Conservation (phyloP, 768 basidiomycete species). For the Leccinum rimulosum region DNA sequence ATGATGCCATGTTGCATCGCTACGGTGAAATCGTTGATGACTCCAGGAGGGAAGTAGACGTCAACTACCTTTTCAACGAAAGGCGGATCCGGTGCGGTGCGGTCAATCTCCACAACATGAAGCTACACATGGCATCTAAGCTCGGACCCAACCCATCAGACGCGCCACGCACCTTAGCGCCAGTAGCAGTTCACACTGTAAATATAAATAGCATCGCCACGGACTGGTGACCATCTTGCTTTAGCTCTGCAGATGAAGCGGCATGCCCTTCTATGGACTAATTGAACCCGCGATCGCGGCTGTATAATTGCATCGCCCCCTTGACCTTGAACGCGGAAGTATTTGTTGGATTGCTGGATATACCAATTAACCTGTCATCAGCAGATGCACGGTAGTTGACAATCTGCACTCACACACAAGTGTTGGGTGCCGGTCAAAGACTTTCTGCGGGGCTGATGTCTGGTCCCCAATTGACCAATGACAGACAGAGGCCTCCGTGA, state of each 20-base stretch:
- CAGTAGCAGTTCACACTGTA: conserved; percentile 92
- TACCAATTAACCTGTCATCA: conserved; percentile 97
- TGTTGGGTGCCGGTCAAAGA: conserved; percentile 96
- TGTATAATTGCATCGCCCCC: conserved; percentile 97
- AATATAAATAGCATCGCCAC: conserved; percentile 93
- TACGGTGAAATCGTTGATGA: conserved; percentile 97
- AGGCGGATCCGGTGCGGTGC: conserved; percentile 85
- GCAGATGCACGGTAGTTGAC: conserved; percentile 94
- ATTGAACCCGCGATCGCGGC: conserved; percentile 85
- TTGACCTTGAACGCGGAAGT: conserved; percentile 98
- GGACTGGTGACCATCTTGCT: conserved; percentile 82
- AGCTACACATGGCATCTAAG: conserved; percentile 51
- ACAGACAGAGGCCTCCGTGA: conserved; percentile 89
- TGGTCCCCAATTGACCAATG: conserved; percentile 84
- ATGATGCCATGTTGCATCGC: conserved; percentile 99
- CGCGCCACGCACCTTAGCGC: conserved; percentile 79
- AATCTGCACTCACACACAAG: conserved; percentile 87
- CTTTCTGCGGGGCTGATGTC: conserved; percentile 73
- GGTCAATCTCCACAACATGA: conserved; percentile 98
- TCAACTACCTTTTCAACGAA: conserved; percentile 98
- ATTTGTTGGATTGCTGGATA: conserved; percentile 87
- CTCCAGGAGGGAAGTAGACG: conserved; percentile 98
- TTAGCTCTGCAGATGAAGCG: conserved; percentile 90
- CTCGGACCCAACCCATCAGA: neutral
- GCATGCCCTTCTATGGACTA: conserved; percentile 99